Evolutionary conservation across 2,329 filamentous ascomycete species (phyloP).

Genomic region (Sarocladiaceae sp.): DNA sequence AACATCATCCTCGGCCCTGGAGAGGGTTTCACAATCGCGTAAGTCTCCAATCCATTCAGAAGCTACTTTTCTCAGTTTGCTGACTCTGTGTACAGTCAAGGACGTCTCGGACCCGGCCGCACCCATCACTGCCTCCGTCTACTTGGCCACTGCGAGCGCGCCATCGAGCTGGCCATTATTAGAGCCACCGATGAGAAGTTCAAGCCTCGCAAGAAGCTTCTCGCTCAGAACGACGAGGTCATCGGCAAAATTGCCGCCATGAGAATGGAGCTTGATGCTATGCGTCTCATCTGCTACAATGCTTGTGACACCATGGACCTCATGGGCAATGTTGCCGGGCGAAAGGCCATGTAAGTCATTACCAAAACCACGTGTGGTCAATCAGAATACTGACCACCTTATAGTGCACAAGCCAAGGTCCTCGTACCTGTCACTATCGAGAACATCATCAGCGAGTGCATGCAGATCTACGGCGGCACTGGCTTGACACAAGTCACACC

Average conservation of each 20-base stretch:
- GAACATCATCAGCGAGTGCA: slow-evolving; percentile 80
- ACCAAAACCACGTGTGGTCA: neutral
- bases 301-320: slow-evolving; percentile 86
- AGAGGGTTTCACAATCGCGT: slow-evolving; percentile 10
- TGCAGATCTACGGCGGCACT: slow-evolving; percentile 84
- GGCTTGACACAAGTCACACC: slow-evolving; percentile 88
- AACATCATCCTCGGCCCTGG: slow-evolving; percentile 70
- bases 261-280: slow-evolving; percentile 82
- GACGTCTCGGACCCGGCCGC: slow-evolving; percentile 83
- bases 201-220: slow-evolving; percentile 75
- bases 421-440: slow-evolving; percentile 74
- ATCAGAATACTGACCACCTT: neutral
- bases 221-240: slow-evolving; percentile 81
- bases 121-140: slow-evolving; percentile 70
- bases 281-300: slow-evolving; percentile 79
- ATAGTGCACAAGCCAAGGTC: slow-evolving; percentile 74
- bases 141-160: slow-evolving; percentile 60
- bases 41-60: too few relatives aligned
- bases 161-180: slow-evolving; percentile 82
- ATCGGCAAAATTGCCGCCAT: slow-evolving; percentile 84
- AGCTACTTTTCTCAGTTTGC: too few relatives aligned
- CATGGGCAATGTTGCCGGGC: slow-evolving; percentile 73
- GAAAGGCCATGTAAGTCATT: slow-evolving; percentile 63
- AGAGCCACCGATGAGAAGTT: slow-evolving; percentile 82
- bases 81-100: slow-evolving; percentile 44